phyloP scores from a whole-genome alignment of 169 alveolate genomes.

The Hepatocystis sp. region DNA sequence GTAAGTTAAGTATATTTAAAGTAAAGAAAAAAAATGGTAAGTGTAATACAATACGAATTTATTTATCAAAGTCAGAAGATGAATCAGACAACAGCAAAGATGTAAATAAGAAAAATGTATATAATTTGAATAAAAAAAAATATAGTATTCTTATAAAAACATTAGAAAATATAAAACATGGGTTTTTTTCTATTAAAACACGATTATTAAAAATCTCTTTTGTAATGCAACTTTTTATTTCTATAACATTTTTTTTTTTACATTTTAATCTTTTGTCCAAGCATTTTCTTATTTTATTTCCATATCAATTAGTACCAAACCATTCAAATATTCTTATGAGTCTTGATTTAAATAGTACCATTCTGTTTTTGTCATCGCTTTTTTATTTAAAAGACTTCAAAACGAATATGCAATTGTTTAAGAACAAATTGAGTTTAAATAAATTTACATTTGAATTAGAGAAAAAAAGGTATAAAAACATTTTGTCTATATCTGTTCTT shows the following conservation, averaged over 20 bases:
- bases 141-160: conserved; percentile 1
- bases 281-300: conserved; percentile 54
- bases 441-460: conserved; percentile 26
- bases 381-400: conserved; percentile 44
- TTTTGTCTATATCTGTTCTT: conserved; percentile 31
- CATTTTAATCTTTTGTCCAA: conserved; percentile 49
- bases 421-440: conserved; percentile 10
- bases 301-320: conserved; percentile 63
- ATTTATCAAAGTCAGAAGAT: conserved; percentile 8
- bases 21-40: conserved; percentile 12
- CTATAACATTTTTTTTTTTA: conserved; percentile 43
- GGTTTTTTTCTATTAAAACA: background rate
- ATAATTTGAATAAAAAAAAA: conserved; percentile 18
- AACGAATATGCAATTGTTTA: conserved; percentile 19
- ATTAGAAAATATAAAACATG: conserved; percentile 17
- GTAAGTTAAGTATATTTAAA: background rate
- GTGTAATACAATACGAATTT: conserved; percentile 2
- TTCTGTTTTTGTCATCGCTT: conserved; percentile 19
- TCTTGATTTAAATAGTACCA: conserved; percentile 38
- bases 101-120: background rate
- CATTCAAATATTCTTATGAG: conserved; percentile 69
- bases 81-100: background rate
- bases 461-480: conserved; percentile 40
- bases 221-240: conserved; percentile 21
- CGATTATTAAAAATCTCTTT: conserved; percentile 9